phyloP scores from a whole-genome alignment of 2,329 filamentous ascomycete genomes.

The Apiospora malaysiana region DNA sequence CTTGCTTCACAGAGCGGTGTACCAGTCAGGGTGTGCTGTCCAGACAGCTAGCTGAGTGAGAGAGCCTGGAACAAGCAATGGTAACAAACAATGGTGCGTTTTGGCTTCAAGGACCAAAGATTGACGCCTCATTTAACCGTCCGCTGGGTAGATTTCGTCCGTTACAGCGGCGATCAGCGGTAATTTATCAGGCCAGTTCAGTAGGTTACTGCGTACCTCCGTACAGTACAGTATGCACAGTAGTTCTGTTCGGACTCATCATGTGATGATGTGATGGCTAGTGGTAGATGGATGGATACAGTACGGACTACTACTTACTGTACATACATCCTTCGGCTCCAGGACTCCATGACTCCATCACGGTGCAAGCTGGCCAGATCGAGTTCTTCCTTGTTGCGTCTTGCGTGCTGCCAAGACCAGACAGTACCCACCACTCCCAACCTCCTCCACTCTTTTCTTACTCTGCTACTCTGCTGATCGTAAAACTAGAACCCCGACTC shows the following conservation, averaged over 20 bases:
- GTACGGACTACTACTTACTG: too few relatives aligned
- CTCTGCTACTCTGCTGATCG: not conserved
- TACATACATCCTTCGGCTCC: too few relatives aligned
- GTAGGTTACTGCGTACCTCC: not conserved
- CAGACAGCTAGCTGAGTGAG: not conserved
- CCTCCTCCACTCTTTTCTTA: not conserved
- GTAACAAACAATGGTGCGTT: not conserved
- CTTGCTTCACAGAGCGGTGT: not conserved
- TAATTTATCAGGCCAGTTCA: not conserved
- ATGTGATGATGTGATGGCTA: too few relatives aligned
- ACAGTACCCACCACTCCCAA: not conserved
- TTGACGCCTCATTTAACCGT: too few relatives aligned
- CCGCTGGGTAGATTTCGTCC: not conserved
- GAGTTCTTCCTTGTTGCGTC: not conserved
- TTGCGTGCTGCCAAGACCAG: not conserved
- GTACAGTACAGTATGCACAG: too few relatives aligned
- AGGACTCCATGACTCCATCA: too few relatives aligned
- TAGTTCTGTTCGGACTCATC: too few relatives aligned
- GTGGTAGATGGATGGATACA: too few relatives aligned
- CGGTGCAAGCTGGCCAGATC: not conserved
- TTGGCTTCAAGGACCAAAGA: too few relatives aligned
- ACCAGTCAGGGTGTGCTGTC: too few relatives aligned
- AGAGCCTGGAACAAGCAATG: not conserved
- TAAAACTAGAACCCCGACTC: constrained; percentile 3
- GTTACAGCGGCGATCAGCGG: not conserved